Conservation (phyloP, 2,329 filamentous ascomycete species). For the Xylariaceae sp. region DNA sequence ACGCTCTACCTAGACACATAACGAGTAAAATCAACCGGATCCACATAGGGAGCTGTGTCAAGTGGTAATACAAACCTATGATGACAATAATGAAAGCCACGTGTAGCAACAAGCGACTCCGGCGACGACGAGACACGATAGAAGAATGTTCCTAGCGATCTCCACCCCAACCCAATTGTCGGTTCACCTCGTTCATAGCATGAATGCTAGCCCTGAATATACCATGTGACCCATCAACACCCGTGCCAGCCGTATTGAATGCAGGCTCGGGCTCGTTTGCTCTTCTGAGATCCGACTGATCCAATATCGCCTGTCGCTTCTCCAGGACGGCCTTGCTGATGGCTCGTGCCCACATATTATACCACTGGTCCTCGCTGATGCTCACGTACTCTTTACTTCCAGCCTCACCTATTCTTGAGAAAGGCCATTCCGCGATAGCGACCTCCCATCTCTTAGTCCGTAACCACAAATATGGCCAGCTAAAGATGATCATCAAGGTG, state of each 20-base stretch:
- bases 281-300: constrained; percentile 57
- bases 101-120: not conserved
- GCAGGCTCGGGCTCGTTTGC: constrained; percentile 44
- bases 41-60: not conserved
- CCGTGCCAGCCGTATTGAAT: constrained; percentile 43
- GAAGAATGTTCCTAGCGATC: constrained; percentile 31
- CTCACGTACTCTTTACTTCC: constrained; percentile 53
- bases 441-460: constrained; percentile 69
- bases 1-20: not conserved
- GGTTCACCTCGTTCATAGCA: constrained; percentile 56
- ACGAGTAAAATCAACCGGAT: not conserved
- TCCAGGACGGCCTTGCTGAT: constrained; percentile 63
- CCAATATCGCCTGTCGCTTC: constrained; percentile 57
- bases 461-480: constrained; percentile 72
- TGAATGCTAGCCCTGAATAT: constrained; percentile 52
- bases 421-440: constrained; percentile 63
- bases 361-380: constrained; percentile 62
- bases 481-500: constrained; percentile 68
- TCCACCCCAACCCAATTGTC: constrained; percentile 57
- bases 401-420: constrained; percentile 42
- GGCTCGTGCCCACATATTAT: constrained; percentile 62
- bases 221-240: constrained; percentile 44
- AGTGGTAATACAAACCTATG: constrained; percentile 1
- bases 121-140: not conserved
- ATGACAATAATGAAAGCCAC: constrained; percentile 9